These are phyloP conservation scores for Amanita inopinata DNA, from an alignment of 768 basidiomycete species.

Conservation along the genomic window DNA sequence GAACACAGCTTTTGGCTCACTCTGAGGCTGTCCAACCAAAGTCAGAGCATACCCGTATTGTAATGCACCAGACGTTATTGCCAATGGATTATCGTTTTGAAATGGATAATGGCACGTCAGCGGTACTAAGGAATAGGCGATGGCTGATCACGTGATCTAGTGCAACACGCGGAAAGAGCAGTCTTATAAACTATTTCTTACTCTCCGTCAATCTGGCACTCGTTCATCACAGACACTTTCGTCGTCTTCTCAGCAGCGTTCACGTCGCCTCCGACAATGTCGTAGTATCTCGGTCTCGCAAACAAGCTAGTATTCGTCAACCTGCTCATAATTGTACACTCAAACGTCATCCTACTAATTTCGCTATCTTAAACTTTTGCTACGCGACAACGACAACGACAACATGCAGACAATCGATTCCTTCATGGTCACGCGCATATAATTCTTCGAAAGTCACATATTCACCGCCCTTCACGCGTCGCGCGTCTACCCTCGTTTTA, in stretches of 20 bases:
- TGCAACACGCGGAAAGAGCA: too few relatives aligned
- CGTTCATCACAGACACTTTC: background rate
- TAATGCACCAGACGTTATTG: too few relatives aligned
- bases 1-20: too few relatives aligned
- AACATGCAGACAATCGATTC: background rate
- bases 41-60: too few relatives aligned
- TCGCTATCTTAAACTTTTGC: background rate
- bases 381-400: background rate
- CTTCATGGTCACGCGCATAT: background rate
- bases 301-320: background rate
- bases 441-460: background rate
- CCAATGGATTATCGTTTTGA: too few relatives aligned
- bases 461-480: background rate
- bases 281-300: background rate
- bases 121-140: too few relatives aligned
- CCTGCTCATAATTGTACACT: background rate
- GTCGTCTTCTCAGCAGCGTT: background rate
- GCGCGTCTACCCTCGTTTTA: constrained; percentile 1
- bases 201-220: background rate
- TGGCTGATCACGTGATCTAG: too few relatives aligned
- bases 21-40: too few relatives aligned
- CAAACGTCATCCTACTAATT: background rate
- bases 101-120: too few relatives aligned
- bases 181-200: background rate
- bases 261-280: background rate